Percentiles rank a stretch among this genome's conserved stretches.
These are phyloP conservation scores for Thalassiosira profunda DNA, from an alignment of 108 stramenopile genomes.

Conservation along the genomic window DNA sequence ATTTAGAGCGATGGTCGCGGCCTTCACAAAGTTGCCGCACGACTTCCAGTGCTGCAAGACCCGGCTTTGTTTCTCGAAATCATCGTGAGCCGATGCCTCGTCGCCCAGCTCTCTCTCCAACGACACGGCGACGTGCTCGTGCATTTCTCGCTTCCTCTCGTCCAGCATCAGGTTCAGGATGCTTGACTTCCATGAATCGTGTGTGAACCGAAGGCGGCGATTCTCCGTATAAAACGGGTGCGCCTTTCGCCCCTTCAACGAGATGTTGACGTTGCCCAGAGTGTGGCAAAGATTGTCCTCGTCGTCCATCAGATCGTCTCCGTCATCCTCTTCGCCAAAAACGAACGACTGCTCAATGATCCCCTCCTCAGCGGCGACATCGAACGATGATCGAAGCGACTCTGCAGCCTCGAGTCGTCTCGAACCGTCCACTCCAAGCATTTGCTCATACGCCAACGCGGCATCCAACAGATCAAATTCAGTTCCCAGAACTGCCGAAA, in stretches of 20 bases:
- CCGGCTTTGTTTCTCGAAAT: slow-evolving; percentile 46
- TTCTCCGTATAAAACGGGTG: slow-evolving; percentile 48
- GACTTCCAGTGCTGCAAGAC: slow-evolving; percentile 67
- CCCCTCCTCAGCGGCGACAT: slow-evolving; percentile 62
- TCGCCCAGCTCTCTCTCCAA: slow-evolving; percentile 45
- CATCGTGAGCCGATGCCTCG: slow-evolving; percentile 27
- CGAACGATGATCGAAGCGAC: slow-evolving; percentile 35
- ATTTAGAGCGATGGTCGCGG: slow-evolving; percentile 53
- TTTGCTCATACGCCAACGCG: slow-evolving; percentile 50
- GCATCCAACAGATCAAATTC: slow-evolving; percentile 61
- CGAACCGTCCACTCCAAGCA: slow-evolving; percentile 20
- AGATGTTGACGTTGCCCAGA: slow-evolving; percentile 19
- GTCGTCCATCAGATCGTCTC: slow-evolving; percentile 31
- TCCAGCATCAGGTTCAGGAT: slow-evolving; percentile 68
- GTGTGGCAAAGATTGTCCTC: slow-evolving; percentile 22
- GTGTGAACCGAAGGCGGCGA: slow-evolving; percentile 55
- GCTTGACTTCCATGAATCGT: slow-evolving; percentile 65
- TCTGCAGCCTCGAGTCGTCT: slow-evolving; percentile 26
- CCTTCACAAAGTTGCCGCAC: slow-evolving; percentile 48
- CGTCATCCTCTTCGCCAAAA: slow-evolving; percentile 1
- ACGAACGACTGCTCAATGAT: slow-evolving; percentile 57
- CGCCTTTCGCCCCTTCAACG: slow-evolving; percentile 25
- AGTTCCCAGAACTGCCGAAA: slow-evolving; percentile 65
- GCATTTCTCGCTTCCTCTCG: slow-evolving; percentile 63
- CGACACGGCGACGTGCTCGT: slow-evolving; percentile 57